Conservation (phyloP, 768 basidiomycete genomes). For the Termitomyces sp. region DNA sequence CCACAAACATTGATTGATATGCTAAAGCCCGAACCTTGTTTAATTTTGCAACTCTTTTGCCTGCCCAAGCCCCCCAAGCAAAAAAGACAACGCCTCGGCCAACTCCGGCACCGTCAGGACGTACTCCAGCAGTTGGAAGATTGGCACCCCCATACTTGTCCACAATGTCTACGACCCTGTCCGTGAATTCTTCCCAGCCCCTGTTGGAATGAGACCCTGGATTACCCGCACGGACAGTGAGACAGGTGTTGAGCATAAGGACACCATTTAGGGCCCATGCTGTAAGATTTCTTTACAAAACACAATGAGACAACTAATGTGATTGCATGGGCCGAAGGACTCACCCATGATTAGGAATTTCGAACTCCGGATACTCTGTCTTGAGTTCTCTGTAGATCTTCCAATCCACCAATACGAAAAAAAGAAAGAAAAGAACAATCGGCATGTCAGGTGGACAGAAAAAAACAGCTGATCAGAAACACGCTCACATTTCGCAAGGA, state of each 20-base stretch:
- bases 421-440: constrained; percentile 2
- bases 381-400: constrained; percentile 89
- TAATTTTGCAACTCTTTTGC: constrained; percentile 75
- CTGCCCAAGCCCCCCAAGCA: constrained; percentile 88
- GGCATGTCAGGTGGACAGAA: constrained; percentile 1
- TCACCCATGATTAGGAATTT: constrained; percentile 80
- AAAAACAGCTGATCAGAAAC: not conserved
- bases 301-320: not conserved
- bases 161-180: constrained; percentile 70
- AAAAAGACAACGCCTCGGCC: constrained; percentile 77
- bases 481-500: constrained; percentile 73
- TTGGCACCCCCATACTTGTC: constrained; percentile 75
- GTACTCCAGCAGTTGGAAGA: constrained; percentile 33
- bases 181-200: constrained; percentile 94
- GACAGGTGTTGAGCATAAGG: constrained; percentile 86
- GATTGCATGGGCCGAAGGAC: constrained; percentile 19
- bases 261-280: constrained; percentile 85
- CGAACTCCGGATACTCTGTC: constrained; percentile 77
- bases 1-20: not conserved
- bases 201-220: constrained; percentile 80
- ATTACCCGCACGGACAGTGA: constrained; percentile 75
- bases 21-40: constrained; percentile 48
- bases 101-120: constrained; percentile 40
- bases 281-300: constrained; percentile 60
- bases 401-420: constrained; percentile 6